Base-by-base conservation (phyloP, 495 filamentous ascomycete species). In the Pyronema omphalodes region DNA sequence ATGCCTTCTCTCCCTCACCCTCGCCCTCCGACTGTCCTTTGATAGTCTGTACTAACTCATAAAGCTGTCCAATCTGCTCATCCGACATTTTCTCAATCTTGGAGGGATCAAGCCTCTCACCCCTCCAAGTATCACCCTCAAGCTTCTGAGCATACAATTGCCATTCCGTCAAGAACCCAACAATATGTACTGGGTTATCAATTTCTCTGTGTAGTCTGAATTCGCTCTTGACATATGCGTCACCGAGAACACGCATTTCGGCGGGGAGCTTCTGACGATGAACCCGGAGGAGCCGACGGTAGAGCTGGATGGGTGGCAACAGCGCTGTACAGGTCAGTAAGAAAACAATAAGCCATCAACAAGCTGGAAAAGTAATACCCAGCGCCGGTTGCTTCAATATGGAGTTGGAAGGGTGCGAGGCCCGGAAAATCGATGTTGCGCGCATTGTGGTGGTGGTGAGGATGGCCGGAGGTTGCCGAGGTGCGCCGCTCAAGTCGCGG, bases 81-180 rank as follows among this genome's bases (percentile, higher is more conserved):
- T 98, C 89, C 67, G 84, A 96, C 88, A 99, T 84, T 71, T 93
- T 95, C 53, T 85, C 53, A 29, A 94, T 67, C 69, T 88, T 91
- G 8, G 67, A 71, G 53, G 73, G 73, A 46, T 95, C 88, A 64
- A 94, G 66, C 60, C 78, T 84, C 54, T 81, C 86, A 0, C 79
- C 88, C 37, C 69, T 68, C 88, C 91, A 95, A 0, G 73, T 66
- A 41, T 93, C 81, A 0, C 88, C 87, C 60, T 96, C 91, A 14
- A 99, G 63, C 58, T 82, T 76, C 67, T 98, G 89, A 8, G 85
- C 88, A 63, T 96, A 98, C 34, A 83, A 67, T 65, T 96, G 91
- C 91, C 91, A 98, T 68, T 95, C 88, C 0, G 84, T 89, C 60
- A 96, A 71, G 64, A 98, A 98, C 3, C 91, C 91, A 58, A 95